Evolutionary conservation across 176 grass and related monocot species (phyloP).

Genomic region (Olyra latifolia): DNA sequence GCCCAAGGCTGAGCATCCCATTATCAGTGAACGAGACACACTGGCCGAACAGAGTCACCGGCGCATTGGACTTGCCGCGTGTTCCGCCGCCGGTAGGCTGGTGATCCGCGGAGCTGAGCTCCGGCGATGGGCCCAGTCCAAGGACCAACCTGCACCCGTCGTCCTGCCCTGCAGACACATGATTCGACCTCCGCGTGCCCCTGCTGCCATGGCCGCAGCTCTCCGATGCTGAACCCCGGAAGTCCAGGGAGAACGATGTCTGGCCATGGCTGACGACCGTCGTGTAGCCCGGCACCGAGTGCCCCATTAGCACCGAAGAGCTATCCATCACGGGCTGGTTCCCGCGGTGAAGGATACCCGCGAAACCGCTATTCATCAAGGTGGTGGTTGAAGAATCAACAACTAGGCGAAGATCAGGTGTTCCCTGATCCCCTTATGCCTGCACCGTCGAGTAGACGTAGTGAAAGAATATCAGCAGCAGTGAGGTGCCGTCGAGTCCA

Average conservation of each 20-base stretch:
- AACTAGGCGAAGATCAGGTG: not conserved
- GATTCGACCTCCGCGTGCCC: slow-evolving; percentile 1
- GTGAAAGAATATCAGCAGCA: slow-evolving; percentile 64
- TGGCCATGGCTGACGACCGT: slow-evolving; percentile 3
- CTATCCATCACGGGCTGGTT: slow-evolving; percentile 35
- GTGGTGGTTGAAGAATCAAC: slow-evolving; percentile 20
- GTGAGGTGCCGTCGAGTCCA: slow-evolving; percentile 40
- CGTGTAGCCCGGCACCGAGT: slow-evolving; percentile 23
- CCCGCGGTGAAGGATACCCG: not conserved
- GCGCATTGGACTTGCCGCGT: slow-evolving; percentile 31
- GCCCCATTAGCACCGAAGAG: slow-evolving; percentile 20
- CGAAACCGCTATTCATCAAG: slow-evolving; percentile 38
- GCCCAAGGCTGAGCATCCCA: slow-evolving; percentile 45
- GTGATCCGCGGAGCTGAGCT: not conserved
- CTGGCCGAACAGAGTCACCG: slow-evolving; percentile 43
- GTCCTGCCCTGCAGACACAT: slow-evolving; percentile 35
- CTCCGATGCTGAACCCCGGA: slow-evolving; percentile 20
- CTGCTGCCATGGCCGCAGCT: slow-evolving; percentile 7
- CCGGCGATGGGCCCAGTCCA: slow-evolving; percentile 53
- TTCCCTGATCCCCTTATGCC: slow-evolving; percentile 29
- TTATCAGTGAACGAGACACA: slow-evolving; percentile 48
- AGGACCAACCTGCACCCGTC: slow-evolving; percentile 63
- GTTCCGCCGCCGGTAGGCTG: not conserved
- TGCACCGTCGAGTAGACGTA: slow-evolving; percentile 46
- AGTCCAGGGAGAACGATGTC: slow-evolving; percentile 40